Evolutionary conservation across 2,329 filamentous ascomycete genomes (phyloP).

Genomic region (Pseudogymnoascus sp.): DNA sequence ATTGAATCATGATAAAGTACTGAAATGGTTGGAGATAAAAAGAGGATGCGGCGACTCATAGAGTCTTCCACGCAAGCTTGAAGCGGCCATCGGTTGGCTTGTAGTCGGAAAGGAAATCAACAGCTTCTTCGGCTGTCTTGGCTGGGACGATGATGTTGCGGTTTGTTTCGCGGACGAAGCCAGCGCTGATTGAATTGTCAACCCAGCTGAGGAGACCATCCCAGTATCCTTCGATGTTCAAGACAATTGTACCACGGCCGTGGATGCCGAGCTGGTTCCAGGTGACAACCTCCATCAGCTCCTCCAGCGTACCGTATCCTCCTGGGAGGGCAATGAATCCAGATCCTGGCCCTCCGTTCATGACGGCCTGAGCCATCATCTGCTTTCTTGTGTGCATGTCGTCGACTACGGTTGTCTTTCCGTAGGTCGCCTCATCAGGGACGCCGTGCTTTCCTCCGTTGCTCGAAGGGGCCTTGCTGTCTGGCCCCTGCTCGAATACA

Average conservation of each 20-base stretch:
- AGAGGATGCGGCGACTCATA: background rate
- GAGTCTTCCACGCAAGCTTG: slow-evolving; percentile 69
- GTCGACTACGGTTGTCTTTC: slow-evolving; percentile 76
- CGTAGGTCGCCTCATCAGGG: slow-evolving; percentile 57
- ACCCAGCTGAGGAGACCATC: slow-evolving; percentile 82
- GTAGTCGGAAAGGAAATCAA: slow-evolving; percentile 66
- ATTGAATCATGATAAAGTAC: background rate
- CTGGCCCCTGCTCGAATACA: slow-evolving; percentile 62
- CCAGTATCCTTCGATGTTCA: slow-evolving; percentile 89
- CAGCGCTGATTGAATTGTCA: slow-evolving; percentile 62
- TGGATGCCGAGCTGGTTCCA: slow-evolving; percentile 99
- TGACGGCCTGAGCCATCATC: slow-evolving; percentile 84
- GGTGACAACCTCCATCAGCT: slow-evolving; percentile 82
- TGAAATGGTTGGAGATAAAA: background rate
- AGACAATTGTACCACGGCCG: slow-evolving; percentile 66
- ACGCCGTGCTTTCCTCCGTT: slow-evolving; percentile 29
- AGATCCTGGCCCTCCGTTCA: slow-evolving; percentile 70
- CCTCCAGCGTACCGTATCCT: slow-evolving; percentile 92
- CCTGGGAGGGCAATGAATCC: slow-evolving; percentile 86
- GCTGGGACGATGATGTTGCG: slow-evolving; percentile 73
- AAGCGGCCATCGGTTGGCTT: slow-evolving; percentile 67
- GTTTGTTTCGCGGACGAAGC: slow-evolving; percentile 68
- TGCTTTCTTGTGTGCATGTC: slow-evolving; percentile 97
- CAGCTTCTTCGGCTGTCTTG: slow-evolving; percentile 62
- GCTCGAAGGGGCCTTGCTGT: slow-evolving; percentile 42